These are phyloP conservation scores for Clarkia xantiana DNA, from an alignment of 345 rosid genomes.

Conservation along the genomic window DNA sequence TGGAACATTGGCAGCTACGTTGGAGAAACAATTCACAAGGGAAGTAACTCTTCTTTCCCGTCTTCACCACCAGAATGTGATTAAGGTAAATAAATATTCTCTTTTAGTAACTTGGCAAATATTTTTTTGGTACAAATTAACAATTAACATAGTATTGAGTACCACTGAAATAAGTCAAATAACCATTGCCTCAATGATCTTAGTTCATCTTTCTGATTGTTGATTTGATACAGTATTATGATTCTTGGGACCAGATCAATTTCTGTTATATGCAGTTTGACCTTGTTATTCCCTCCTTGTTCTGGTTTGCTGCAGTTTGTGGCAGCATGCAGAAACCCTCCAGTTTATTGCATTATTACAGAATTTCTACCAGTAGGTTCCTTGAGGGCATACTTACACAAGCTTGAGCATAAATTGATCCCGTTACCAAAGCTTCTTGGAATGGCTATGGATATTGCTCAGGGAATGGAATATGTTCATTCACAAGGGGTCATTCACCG, in stretches of 20 bases:
- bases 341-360: slow-evolving; percentile 51
- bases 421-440: slow-evolving; percentile 48
- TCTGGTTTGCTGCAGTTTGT: slow-evolving; percentile 37
- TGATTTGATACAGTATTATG: no score
- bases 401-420: slow-evolving; percentile 65
- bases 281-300: background rate
- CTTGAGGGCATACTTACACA: slow-evolving; percentile 82
- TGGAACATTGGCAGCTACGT: slow-evolving; percentile 43
- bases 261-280: no score
- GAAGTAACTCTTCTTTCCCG: slow-evolving; percentile 78
- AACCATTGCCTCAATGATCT: no score
- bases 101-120: background rate
- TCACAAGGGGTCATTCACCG: slow-evolving; percentile 81
- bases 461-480: slow-evolving; percentile 88
- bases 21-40: slow-evolving; percentile 72
- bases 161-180: no score
- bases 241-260: no score
- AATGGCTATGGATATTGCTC: slow-evolving; percentile 69
- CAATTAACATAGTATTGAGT: no score
- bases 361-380: slow-evolving; percentile 70
- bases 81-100: slow-evolving; percentile 40
- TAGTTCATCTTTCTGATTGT: no score
- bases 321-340: slow-evolving; percentile 67
- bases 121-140: no score
- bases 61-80: slow-evolving; percentile 60